A percentile compares a stretch with the other conserved stretches of the same genome.
These are phyloP conservation scores for Tuber brumale DNA, from an alignment of 495 filamentous ascomycete species.

Conservation along the genomic window DNA sequence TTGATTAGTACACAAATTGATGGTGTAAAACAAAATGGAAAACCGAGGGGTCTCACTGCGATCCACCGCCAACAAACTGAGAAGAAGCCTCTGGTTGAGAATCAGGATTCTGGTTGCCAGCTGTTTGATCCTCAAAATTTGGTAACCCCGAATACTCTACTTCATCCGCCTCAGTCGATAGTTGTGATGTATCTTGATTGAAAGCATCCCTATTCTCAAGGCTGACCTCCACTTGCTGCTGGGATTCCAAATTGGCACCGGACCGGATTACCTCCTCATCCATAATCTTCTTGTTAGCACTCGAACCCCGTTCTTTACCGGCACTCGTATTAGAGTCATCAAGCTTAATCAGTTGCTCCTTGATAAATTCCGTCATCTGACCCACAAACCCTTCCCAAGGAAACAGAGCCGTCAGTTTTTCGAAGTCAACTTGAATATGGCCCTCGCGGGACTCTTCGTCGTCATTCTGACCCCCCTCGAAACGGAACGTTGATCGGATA, in stretches of 20 bases:
- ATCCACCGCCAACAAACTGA: not conserved
- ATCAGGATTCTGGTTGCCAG: not conserved
- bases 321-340: not conserved
- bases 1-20: not conserved
- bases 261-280: not conserved
- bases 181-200: not conserved
- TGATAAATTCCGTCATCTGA: constrained; percentile 20
- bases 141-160: not conserved
- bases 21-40: not conserved
- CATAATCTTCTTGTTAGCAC: not conserved
- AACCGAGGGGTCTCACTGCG: not conserved
- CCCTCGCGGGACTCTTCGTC: constrained; percentile 1
- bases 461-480: not conserved
- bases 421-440: constrained; percentile 13
- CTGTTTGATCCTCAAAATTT: constrained; percentile 5
- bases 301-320: not conserved
- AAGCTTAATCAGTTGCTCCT: constrained; percentile 13
- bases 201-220: not conserved
- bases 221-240: not conserved
- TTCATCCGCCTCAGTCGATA: constrained; percentile 4
- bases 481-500: constrained; percentile 20
- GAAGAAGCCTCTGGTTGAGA: constrained; percentile 6
- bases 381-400: constrained; percentile 25
- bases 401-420: constrained; percentile 14
- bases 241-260: not conserved